Evolutionary conservation across 2,329 filamentous ascomycete species (phyloP).

Genomic region (Septoria petroselini): DNA sequence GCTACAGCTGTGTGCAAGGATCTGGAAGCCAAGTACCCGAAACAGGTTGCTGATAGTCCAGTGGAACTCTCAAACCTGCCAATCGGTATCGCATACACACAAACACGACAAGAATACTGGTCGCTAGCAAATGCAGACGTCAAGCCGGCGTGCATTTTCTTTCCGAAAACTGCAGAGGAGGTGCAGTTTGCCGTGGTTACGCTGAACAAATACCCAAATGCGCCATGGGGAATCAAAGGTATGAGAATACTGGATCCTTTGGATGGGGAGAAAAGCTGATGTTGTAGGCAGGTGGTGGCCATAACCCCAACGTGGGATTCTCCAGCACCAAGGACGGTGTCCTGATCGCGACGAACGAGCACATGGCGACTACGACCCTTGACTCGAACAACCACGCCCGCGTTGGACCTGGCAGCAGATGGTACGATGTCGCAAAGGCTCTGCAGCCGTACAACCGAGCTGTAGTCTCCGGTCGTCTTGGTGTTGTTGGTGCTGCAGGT

Average conservation of each 20-base stretch:
- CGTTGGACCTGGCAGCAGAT: slow-evolving; percentile 28
- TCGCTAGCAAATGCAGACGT: slow-evolving; percentile 23
- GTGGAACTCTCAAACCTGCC: slow-evolving; percentile 16
- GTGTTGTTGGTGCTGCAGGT: slow-evolving; percentile 32
- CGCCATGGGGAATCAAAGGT: slow-evolving; percentile 54
- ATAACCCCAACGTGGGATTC: slow-evolving; percentile 49
- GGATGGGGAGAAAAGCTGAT: neutral
- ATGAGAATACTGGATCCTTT: neutral
- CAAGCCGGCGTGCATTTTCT: slow-evolving; percentile 34
- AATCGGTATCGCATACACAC: slow-evolving; percentile 19
- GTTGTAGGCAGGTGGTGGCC: slow-evolving; percentile 41
- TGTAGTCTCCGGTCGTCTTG: slow-evolving; percentile 29
- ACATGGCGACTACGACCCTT: slow-evolving; percentile 42
- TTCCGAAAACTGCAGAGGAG: slow-evolving; percentile 50
- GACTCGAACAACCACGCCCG: slow-evolving; percentile 30
- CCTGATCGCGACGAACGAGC: slow-evolving; percentile 45
- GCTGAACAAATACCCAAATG: slow-evolving; percentile 47
- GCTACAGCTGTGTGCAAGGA: slow-evolving; percentile 14
- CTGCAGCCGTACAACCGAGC: slow-evolving; percentile 25
- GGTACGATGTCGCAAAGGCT: slow-evolving; percentile 27
- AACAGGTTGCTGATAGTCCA: slow-evolving; percentile 20
- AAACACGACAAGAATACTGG: slow-evolving; percentile 23
- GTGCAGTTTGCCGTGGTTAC: slow-evolving; percentile 53
- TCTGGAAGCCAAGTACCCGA: slow-evolving; percentile 15
- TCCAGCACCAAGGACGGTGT: slow-evolving; percentile 47